Evolutionary conservation across 2,329 filamentous ascomycete genomes (phyloP), one percentile per base, ranked within the genome.

Genomic region (Purpureocillium takamizusanense): DNA sequence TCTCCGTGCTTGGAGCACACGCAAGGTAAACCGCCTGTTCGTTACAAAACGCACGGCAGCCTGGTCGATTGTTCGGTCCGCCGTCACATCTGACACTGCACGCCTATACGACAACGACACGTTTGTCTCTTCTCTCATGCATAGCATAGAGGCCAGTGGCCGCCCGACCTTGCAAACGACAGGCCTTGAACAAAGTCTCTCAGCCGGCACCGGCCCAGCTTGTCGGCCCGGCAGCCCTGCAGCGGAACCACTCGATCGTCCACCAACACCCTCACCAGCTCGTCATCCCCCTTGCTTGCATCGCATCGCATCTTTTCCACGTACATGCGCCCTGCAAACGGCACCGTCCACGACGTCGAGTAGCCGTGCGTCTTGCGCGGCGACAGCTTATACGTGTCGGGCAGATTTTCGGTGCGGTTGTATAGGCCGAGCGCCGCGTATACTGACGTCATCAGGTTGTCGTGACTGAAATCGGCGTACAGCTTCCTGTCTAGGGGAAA

Each of bases 381-480:
- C 32, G 71, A 63, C 30, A 71, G 55, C 18, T 76, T 58, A 7
- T 65, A 66, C 3, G 64, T 65, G 17, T 69, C 70, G 3, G 72
- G 68, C 17, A 83, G 62, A 10, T 70, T 65, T 12, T 55, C 51
- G 0, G 78, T 86, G 32, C 60, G 62, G 48, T 88, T 84, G 62
- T 87, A 94, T 18, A 95, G 63, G 0, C 87, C 85, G 46, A 95
- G 55, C 0, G 87, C 86, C 5, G 78, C 78, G 54, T 84, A 84
- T 7, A 94, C 77, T 7, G 74, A 73, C 23, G 76, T 77, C 78
- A 95, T 87, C 54, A 83, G 80, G 57, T 94, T 95, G 61, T 95
- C 89, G 60, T 95, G 89, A 45, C 81, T 86, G 55, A 95, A 95
- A 60, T 95, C 89, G 0, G 86, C 88, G 53, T 94, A 95, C 2